These are phyloP conservation scores for Penicillium sp. DNA, from an alignment of 2,329 filamentous ascomycete genomes.

Conservation along the genomic window DNA sequence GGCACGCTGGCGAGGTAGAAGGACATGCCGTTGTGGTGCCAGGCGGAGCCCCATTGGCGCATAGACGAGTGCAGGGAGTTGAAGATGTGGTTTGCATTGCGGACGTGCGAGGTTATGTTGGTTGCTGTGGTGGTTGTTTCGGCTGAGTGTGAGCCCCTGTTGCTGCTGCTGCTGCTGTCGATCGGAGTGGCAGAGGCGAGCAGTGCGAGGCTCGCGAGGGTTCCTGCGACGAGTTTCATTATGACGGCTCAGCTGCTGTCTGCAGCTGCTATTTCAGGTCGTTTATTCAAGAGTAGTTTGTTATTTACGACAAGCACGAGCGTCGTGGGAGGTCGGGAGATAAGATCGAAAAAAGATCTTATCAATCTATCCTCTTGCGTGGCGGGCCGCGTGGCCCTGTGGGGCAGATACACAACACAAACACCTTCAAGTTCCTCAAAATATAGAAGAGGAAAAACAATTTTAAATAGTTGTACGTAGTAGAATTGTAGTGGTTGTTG, in stretches of 20 bases:
- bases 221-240: background rate
- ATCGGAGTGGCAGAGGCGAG: background rate
- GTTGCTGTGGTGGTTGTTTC: no score
- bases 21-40: slow-evolving; percentile 73
- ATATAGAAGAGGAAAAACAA: no score
- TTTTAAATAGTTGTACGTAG: no score
- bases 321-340: background rate
- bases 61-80: slow-evolving; percentile 69
- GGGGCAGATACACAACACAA: background rate
- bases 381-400: slow-evolving; percentile 2
- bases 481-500: no score
- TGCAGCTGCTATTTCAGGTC: no score
- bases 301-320: no score
- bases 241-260: background rate
- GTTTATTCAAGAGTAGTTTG: no score
- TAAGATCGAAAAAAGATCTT: background rate
- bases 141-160: no score
- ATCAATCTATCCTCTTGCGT: background rate
- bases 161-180: background rate
- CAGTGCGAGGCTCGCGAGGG: background rate
- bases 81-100: slow-evolving; percentile 64
- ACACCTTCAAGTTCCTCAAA: background rate
- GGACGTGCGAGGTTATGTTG: slow-evolving; percentile 29
- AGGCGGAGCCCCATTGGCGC: slow-evolving; percentile 68
- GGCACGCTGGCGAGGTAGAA: slow-evolving; percentile 65